Evolutionary conservation across 2,329 filamentous ascomycete species (phyloP).

Genomic region (Aureobasidium sp.): DNA sequence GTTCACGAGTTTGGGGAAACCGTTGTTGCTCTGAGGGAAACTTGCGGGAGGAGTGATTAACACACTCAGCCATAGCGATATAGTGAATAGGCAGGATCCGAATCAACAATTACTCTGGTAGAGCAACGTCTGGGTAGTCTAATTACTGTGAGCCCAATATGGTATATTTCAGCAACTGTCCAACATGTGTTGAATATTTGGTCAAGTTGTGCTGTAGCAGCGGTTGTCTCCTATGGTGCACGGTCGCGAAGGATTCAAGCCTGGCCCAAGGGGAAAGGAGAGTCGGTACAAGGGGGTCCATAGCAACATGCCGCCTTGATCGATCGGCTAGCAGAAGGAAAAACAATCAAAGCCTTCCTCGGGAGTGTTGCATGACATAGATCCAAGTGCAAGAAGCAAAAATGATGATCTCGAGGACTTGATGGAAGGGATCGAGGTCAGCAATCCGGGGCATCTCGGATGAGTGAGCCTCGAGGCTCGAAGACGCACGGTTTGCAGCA

Average conservation of each 20-base stretch:
- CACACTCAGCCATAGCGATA: neutral
- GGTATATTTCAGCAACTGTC: neutral
- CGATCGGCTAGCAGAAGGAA: neutral
- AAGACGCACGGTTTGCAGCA: neutral
- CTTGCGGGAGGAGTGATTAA: neutral
- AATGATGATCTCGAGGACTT: too few species aligned
- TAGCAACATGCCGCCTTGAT: conserved; percentile 10
- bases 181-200: neutral
- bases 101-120: neutral
- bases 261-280: conserved; percentile 6
- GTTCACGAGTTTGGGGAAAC: neutral
- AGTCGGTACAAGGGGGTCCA: conserved; percentile 3
- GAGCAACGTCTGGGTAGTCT: conserved; percentile 1
- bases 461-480: too few species aligned
- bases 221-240: conserved; percentile 3
- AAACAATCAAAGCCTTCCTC: neutral
- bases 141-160: conserved; percentile 6
- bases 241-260: conserved; percentile 12
- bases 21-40: conserved; percentile 6
- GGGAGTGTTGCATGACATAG: neutral
- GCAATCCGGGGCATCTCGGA: neutral
- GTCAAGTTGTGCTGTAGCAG: neutral
- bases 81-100: conserved; percentile 2
- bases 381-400: neutral
- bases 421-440: neutral